Evolutionary conservation across 2,329 filamentous ascomycete genomes (phyloP).

Genomic region (Ophiocordyceps polyrhachis-furcata): DNA sequence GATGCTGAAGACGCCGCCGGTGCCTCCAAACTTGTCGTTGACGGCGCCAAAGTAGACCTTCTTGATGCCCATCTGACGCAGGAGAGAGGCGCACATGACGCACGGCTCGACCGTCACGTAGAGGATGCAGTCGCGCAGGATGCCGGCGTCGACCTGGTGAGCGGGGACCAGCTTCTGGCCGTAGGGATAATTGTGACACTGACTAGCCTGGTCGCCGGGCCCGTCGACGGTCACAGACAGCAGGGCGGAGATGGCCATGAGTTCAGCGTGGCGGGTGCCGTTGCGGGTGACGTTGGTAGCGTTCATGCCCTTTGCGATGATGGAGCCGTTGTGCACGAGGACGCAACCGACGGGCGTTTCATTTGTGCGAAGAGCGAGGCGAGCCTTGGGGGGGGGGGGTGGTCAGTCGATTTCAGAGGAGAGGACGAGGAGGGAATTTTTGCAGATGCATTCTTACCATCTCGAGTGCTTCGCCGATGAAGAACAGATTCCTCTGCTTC

Average conservation of each 20-base stretch:
- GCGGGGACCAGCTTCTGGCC: conserved; percentile 37
- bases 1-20: conserved; percentile 78
- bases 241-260: conserved; percentile 57
- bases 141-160: conserved; percentile 41
- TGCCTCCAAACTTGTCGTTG: conserved; percentile 95
- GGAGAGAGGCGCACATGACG: conserved; percentile 91
- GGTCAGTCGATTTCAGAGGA: neutral
- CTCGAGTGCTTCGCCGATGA: conserved; percentile 70
- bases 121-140: conserved; percentile 54
- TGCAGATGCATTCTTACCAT: conserved; percentile 44
- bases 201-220: neutral
- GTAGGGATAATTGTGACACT: conserved; percentile 28
- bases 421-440: neutral
- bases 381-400: conserved; percentile 36
- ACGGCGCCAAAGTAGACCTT: conserved; percentile 88
- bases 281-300: conserved; percentile 83
- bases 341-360: conserved; percentile 97
- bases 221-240: conserved; percentile 19
- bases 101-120: conserved; percentile 98
- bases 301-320: conserved; percentile 89
- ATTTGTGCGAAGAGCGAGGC: conserved; percentile 64
- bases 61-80: conserved; percentile 73
- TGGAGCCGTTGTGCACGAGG: conserved; percentile 57
- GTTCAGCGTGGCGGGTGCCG: conserved; percentile 89
- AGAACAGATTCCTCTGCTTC: conserved; percentile 24